A percentile compares a stretch with the other conserved stretches of the same genome.
Conservation (phyloP, 768 basidiomycete species). For the Amanita brunnescens region DNA sequence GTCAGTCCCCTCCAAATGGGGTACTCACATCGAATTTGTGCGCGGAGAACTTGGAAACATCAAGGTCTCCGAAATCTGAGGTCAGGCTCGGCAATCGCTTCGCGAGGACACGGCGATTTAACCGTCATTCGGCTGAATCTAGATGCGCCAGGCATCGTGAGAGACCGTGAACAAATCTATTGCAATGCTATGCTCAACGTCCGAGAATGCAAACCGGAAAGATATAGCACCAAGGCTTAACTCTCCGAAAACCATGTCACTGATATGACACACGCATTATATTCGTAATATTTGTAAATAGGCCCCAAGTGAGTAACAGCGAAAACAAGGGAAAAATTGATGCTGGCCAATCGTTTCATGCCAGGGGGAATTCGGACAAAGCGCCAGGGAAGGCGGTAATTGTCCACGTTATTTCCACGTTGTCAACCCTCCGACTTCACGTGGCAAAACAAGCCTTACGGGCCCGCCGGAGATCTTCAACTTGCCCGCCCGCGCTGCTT, state of each 20-base stretch:
- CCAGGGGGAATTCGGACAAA: background rate
- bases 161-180: background rate
- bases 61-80: conserved; percentile 14
- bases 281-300: too few relatives aligned
- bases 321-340: background rate
- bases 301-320: too few relatives aligned
- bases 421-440: conserved; percentile 21
- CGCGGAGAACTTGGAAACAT: conserved; percentile 22
- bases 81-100: conserved; percentile 7
- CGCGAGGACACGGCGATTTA: conserved; percentile 5
- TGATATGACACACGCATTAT: background rate
- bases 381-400: background rate
- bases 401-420: conserved; percentile 30
- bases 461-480: conserved; percentile 1
- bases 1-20: conserved; percentile 11
- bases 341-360: background rate
- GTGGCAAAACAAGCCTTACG: conserved; percentile 20
- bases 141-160: background rate
- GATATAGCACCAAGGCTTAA: background rate
- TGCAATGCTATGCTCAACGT: background rate
- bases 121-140: background rate
- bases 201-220: background rate
- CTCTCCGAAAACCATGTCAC: background rate
- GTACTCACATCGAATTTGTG: conserved; percentile 8
- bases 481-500: background rate